Conservation (phyloP, 1,139 yeast genomes). For the Yamadazyma oceani region DNA sequence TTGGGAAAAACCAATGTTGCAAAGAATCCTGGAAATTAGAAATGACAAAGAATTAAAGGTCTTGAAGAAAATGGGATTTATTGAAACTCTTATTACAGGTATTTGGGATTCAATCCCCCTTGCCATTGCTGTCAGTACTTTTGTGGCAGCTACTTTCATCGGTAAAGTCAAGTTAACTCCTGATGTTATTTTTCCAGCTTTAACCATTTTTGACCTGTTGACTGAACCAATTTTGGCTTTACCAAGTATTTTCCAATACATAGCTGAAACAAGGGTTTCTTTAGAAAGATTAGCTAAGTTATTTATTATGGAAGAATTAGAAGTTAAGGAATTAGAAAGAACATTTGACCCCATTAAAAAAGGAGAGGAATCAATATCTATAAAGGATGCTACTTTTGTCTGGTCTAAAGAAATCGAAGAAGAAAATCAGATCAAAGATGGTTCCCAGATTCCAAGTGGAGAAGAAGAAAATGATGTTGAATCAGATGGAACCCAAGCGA, state of each 20-base stretch:
- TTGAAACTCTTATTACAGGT: constrained; percentile 29
- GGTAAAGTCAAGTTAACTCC: constrained; percentile 33
- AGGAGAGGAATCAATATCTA: constrained; percentile 19
- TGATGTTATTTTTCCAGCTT: constrained; percentile 39
- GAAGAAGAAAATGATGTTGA: constrained; percentile 40
- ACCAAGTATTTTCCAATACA: constrained; percentile 30
- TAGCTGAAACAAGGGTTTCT: constrained; percentile 34
- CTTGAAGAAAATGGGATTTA: constrained; percentile 31
- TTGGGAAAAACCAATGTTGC: constrained; percentile 43
- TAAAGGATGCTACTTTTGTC: constrained; percentile 23
- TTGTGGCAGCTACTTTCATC: constrained; percentile 26
- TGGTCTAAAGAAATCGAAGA: constrained; percentile 29
- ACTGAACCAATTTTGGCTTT: constrained; percentile 36
- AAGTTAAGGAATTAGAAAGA: constrained; percentile 19
- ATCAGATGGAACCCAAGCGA: constrained; percentile 15
- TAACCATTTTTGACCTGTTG: constrained; percentile 36
- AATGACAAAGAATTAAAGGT: constrained; percentile 36
- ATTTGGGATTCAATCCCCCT: constrained; percentile 42
- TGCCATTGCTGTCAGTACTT: constrained; percentile 33
- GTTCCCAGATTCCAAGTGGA: constrained; percentile 35
- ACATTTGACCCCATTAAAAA: constrained; percentile 12
- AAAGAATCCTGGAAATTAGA: constrained; percentile 33
- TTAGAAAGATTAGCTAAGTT: constrained; percentile 33
- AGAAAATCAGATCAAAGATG: constrained; percentile 15
- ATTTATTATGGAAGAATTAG: constrained; percentile 35